Evolutionary conservation across 495 filamentous ascomycete genomes (phyloP), one percentile per base, ranked within the genome.

Genomic region (Astrothelium subdiscretum): DNA sequence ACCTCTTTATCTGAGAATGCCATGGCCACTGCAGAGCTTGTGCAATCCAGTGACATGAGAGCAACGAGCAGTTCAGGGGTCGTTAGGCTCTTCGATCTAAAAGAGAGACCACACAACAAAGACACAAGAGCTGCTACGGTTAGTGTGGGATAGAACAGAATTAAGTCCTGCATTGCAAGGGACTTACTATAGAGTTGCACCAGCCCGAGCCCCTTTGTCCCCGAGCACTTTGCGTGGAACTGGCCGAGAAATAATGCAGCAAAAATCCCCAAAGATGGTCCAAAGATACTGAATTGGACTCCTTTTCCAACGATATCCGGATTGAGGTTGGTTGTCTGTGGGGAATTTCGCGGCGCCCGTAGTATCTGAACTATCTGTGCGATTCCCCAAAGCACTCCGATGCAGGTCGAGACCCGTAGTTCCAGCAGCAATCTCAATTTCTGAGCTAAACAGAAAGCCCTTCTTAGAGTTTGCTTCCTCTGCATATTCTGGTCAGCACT

Each of bases 1-100:
- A 2, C 20, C 13, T 48, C 43, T 22, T 48, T 48, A 48, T 48
- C 43, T 2, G 43, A 48, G 43, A 48, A 48, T 48, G 43, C 20
- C 43, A 48, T 48, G 20, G 43, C 43, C 2, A 48, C 43, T 48
- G 43, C 43, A 48, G 43, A 48, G 20, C 43, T 48, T 22, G 43
- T 18, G 20, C 43, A 48, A n/a, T 48, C 43, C 12, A 48, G 43
- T 18, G 20, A 48, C 2, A 48, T 48, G 2, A 48, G 43, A 48
- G 43, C 43, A 48, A 48, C 43, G 43, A 48, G 43, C 43, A 48
- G 43, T 48, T 48, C 43, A 48, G 43, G 43, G n/a, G 43, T 48
- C 43, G n/a, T 48, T 1, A 48, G 43, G 43, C 43, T 48, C 43
- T 22, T 48, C 43, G 43, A 48, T 48, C 2, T 10, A 2, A 48